Percentiles rank a stretch among this genome's conserved stretches.
phyloP scores from a whole-genome alignment of 257 asterid genomes.

The Solanum boliviense region DNA sequence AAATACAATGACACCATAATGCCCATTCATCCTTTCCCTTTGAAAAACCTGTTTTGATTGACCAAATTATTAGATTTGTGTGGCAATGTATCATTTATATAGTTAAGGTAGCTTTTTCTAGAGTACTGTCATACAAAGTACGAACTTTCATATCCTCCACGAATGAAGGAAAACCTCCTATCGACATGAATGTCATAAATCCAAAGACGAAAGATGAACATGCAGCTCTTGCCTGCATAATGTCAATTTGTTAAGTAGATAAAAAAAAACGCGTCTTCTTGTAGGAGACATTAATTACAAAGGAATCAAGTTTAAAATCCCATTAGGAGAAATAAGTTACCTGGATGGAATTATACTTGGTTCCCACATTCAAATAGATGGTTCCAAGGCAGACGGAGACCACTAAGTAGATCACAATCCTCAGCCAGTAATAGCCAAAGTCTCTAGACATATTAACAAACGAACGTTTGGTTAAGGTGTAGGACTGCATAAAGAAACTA shows the following conservation, averaged over 20 bases:
- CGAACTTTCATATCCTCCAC: conserved; percentile 95
- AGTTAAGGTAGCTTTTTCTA: neutral
- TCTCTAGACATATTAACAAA: conserved; percentile 95
- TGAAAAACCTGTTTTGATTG: conserved; percentile 57
- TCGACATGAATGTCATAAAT: conserved; percentile 91
- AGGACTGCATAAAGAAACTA: conserved; percentile 84
- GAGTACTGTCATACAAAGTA: neutral
- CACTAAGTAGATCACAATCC: conserved; percentile 79
- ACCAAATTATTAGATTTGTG: neutral
- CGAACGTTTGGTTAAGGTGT: conserved; percentile 78
- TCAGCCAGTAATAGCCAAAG: conserved; percentile 97
- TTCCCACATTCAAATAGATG: conserved; percentile 79
- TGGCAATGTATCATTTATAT: neutral
- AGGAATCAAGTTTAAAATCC: neutral
- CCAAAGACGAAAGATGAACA: conserved; percentile 92
- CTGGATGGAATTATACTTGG: conserved; percentile 78
- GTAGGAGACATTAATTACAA: neutral
- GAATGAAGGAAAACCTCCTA: conserved; percentile 95
- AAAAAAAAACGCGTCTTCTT: neutral
- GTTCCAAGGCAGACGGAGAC: conserved; percentile 93
- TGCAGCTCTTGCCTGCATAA: conserved; percentile 83
- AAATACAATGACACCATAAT: conserved; percentile 83
- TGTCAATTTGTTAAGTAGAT: neutral
- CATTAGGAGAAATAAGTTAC: conserved; percentile 18
- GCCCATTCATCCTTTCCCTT: conserved; percentile 90